phyloP scores from a whole-genome alignment of 108 stramenopile species.

The Nitzschia sp. region DNA sequence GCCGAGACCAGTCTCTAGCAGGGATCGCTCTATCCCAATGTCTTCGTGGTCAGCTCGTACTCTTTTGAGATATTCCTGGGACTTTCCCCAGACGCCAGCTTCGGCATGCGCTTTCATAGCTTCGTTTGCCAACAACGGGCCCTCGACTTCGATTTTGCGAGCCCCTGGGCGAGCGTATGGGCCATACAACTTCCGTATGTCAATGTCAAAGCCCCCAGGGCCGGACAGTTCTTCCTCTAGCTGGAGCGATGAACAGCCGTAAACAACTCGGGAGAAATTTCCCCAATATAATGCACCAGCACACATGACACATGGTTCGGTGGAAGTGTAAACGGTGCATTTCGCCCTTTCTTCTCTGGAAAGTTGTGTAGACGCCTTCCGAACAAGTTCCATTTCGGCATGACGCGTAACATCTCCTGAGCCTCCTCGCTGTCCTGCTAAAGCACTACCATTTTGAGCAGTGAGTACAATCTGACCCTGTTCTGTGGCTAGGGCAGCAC shows the following conservation, averaged over 20 bases:
- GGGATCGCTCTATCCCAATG: slow-evolving; percentile 30
- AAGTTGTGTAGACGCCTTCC: slow-evolving; percentile 11
- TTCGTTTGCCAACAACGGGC: slow-evolving; percentile 21
- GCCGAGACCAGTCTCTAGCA: slow-evolving; percentile 27
- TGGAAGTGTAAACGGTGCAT: slow-evolving; percentile 33
- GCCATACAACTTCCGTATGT: slow-evolving; percentile 22
- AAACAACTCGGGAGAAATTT: slow-evolving; percentile 29
- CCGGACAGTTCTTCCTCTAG: slow-evolving; percentile 25
- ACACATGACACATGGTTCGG: slow-evolving; percentile 53
- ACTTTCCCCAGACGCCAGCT: slow-evolving; percentile 23
- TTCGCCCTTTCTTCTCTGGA: slow-evolving; percentile 16
- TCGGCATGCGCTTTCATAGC: slow-evolving; percentile 28
- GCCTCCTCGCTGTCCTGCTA: slow-evolving; percentile 25
- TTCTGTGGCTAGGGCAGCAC: slow-evolving; percentile 31
- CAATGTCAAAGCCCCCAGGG: slow-evolving; percentile 45
- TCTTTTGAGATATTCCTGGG: background rate
- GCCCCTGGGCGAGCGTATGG: slow-evolving; percentile 7
- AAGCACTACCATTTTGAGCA: slow-evolving; percentile 22
- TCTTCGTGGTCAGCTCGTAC: slow-evolving; percentile 10
- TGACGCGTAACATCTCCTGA: slow-evolving; percentile 38
- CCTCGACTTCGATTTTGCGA: slow-evolving; percentile 23
- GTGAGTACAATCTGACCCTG: slow-evolving; percentile 4
- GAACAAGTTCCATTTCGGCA: slow-evolving; percentile 44
- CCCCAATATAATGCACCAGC: slow-evolving; percentile 44
- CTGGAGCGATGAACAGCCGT: slow-evolving; percentile 22